Evolutionary conservation across 225 moss, liverwort and hornwort species (phyloP), one percentile per base, ranked within the genome.

Genomic region (Marchantia polymorpha): DNA sequence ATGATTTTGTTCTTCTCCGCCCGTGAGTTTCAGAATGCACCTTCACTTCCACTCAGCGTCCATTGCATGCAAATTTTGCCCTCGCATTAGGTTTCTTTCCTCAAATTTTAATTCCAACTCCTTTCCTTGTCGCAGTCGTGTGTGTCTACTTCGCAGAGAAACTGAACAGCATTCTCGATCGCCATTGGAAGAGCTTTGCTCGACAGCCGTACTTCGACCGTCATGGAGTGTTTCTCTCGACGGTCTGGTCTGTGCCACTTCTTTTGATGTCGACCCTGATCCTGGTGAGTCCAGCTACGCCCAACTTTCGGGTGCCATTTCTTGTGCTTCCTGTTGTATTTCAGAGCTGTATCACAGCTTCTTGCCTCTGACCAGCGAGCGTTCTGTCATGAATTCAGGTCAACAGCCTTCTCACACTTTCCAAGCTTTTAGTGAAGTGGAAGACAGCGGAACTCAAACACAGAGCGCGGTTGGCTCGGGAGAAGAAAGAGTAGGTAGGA

Each of bases 171-270:
- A 20, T 91, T 1, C 80, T 94, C 30, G 87, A 85, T 31, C 84
- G 78, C 49, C 78, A 91, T 76, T 94, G 94, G 94, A 85, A 83
- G 23, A 84, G 76, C 51, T 94, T 94, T 16, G 90, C 94, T 7
- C 84, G 90, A 49, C 94, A 92, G 29, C 92, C 92, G 7, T 94
- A 94, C 69, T 94, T 94, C 67, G 94, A 94, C 82, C 88, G 91
- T 46, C 85, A 92, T 82, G 94, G 94, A 74, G 87, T 92, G 25
- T 94, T 94, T 76, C 90, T 94, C 16, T 94, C 94, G 11, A 92
- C 94, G 15, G 91, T 94, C 31, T 94, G 94, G 94, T 94, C 94
- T 52, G 92, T 90, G 20, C 94, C 94, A 27, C 81, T 94, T 74
- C 81, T 94, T 51, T 73, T 90, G 39, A 82, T 91, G 82, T 88